Base-by-base conservation (phyloP, 2,329 filamentous ascomycete species). In the Xylaria sp. region DNA sequence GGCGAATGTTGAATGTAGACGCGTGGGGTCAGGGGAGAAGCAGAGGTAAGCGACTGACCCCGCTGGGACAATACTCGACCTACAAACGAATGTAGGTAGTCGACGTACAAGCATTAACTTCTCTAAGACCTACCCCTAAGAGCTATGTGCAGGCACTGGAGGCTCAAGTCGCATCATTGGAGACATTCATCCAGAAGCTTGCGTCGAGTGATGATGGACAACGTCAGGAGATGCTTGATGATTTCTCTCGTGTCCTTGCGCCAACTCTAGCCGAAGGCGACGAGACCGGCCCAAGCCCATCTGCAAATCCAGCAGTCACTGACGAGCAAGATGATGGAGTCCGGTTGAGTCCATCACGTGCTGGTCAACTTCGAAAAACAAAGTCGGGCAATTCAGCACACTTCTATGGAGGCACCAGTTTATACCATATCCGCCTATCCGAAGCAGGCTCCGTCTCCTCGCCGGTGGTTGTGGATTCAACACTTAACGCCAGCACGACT, bases 401-500 rank as follows among this genome's bases (percentile, higher is more conserved):
- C 59, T 83, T 82, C 70, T 83, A 80, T 68, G 80, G 81, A 7
- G 76, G 79, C 15, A 82, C 80, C 15, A 82, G 80, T 62, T 74
- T 81, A 17, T 80, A 81, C 60, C 79, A 76, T 29, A 74, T 76
- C 37, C 66, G 79, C 72, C 57, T 76, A 68, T 21, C 72, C 71
- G 40, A 72, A 66, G 27, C 68, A 15, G 41, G 38, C 19, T 47
- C 63, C 11, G 17, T 38, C 17, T 33, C 65, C 10, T 33, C 43
- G 9, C 23, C 54, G 1, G 47, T 57, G 2, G 53, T 61, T 3
- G 52, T 57, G 4, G 60, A 66, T 21, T 29, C 71, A 23, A 64
- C 51, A 47, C 52, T 46, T 8, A 64, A 63, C 4, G 54, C 41
- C 23, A 61, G 56, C 17, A 35, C 40, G 13, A n/a, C 49, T 5